Base-by-base conservation (phyloP, 331 rosid species). In the Cydonia oblonga region DNA sequence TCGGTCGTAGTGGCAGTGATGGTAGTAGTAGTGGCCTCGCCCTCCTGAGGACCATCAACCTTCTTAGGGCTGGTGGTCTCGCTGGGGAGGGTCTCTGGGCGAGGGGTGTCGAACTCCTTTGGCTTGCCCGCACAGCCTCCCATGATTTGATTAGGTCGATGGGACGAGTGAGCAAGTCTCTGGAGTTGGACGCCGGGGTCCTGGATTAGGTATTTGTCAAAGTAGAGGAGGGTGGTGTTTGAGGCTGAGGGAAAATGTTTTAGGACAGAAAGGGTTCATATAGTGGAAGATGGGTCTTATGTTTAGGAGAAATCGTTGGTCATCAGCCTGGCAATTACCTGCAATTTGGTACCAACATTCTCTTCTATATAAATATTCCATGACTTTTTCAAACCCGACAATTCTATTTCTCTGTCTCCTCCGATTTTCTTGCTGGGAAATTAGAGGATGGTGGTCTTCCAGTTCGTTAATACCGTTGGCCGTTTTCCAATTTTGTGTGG, bases 81-180 rank as follows among this genome's bases (percentile, higher is more conserved):
- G 83, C 2, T 53, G n/a, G 4, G 90, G 88, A 68, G 69, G 2
- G 66, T 62, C 35, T 81, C 81, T 26, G 69, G 68, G 0, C n/a
- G 52, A 76, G 51, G 23, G 35, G 51, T 22, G 15, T 72, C 86
- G 23, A 65, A 56, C 20, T 82, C 88, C 86, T 76, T 89, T 28
- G 92, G 92, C 75, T 75, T 81, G 89, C 93, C 85, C 80, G 87
- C 90, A 81, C 97, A 92, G 75, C 96, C 97, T 82, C 97, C 90
- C 97, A 92, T 92, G 79, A 7, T 86, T 16, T 38, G 20, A 61
- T 52, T 23, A 32, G 54, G 66, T 40, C 30, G 54, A 49, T 64
- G 75, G 28, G 60, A 71, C 1, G 62, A 84, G 52, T 22, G 57
- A n/a, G 58, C 51, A 62, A 65, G 81, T 23, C n/a, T 46, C 66